A percentile compares a stretch with the other conserved stretches of the same genome.
These are phyloP conservation scores for Cyclotella sp. DNA, from an alignment of 108 stramenopile genomes.

Conservation along the genomic window DNA sequence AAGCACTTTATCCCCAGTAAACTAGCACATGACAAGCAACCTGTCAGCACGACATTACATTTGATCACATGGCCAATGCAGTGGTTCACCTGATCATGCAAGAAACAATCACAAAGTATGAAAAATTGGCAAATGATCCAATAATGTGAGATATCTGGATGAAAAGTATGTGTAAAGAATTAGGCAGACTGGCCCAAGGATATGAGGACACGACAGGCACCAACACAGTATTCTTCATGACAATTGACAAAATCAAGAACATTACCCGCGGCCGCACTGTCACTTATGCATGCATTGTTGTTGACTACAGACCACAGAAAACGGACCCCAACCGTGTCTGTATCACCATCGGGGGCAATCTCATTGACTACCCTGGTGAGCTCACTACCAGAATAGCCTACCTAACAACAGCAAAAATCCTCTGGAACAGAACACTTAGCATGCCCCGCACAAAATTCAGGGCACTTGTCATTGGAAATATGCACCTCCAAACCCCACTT, in stretches of 20 bases:
- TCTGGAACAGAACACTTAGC: constrained; percentile 42
- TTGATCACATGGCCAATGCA: not conserved
- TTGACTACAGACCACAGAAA: not conserved
- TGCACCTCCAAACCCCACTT: constrained; percentile 53
- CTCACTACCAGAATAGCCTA: constrained; percentile 18
- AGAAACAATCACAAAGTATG: constrained; percentile 29
- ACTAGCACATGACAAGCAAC: too few species aligned
- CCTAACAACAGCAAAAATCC: not conserved
- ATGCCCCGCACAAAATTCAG: constrained; percentile 1
- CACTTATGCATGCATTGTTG: not conserved
- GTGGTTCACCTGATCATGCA: not conserved
- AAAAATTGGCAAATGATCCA: constrained; percentile 17
- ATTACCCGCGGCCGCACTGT: constrained; percentile 16
- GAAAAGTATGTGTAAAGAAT: constrained; percentile 29
- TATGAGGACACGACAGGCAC: constrained; percentile 18
- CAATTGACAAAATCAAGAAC: not conserved
- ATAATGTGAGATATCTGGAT: constrained; percentile 24
- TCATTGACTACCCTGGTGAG: not conserved
- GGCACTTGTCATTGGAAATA: constrained; percentile 7
- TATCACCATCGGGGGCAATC: not conserved
- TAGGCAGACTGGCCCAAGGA: constrained; percentile 47
- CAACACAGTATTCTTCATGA: constrained; percentile 1
- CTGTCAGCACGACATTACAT: too few species aligned
- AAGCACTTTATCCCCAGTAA: too few species aligned
- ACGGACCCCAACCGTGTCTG: not conserved